Evolutionary conservation across 2,329 filamentous ascomycete genomes (phyloP).

Genomic region (Penicillium sp.): DNA sequence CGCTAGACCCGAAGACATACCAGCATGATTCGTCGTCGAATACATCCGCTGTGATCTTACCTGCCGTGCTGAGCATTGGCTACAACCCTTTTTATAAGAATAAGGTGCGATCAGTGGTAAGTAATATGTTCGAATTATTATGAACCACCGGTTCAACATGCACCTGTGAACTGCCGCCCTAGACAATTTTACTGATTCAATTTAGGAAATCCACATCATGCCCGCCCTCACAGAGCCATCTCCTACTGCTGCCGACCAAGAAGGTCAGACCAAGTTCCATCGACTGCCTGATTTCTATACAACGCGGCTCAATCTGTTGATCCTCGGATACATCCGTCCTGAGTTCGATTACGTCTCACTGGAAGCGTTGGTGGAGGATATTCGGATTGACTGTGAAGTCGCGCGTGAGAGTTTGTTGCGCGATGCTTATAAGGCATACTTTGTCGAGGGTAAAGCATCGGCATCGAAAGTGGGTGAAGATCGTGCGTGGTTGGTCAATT

Average conservation of each 20-base stretch:
- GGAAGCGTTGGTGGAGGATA: constrained; percentile 85
- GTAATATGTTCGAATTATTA: constrained; percentile 19
- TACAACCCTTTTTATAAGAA: constrained; percentile 99
- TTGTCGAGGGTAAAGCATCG: constrained; percentile 31
- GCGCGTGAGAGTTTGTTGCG: constrained; percentile 72
- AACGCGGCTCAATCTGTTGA: constrained; percentile 72
- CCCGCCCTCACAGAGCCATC: constrained; percentile 62
- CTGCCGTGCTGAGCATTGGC: constrained; percentile 91
- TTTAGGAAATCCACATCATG: constrained; percentile 80
- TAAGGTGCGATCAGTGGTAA: constrained; percentile 71
- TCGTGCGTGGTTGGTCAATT: constrained; percentile 39
- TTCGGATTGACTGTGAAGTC: constrained; percentile 84
- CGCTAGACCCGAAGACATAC: constrained; percentile 57
- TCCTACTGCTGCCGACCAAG: constrained; percentile 30
- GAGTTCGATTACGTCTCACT: constrained; percentile 85
- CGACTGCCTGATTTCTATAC: constrained; percentile 77
- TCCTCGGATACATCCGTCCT: constrained; percentile 84
- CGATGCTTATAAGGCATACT: constrained; percentile 56
- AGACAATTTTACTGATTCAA: not conserved
- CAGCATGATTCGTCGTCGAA: constrained; percentile 21
- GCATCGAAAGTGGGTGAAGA: constrained; percentile 32
- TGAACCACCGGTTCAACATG: not conserved
- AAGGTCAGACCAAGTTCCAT: constrained; percentile 37
- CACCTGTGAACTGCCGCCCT: not conserved
- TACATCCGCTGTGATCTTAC: constrained; percentile 57